Base-by-base conservation (phyloP, 805 yeast species). In the Zygosaccharomyces rouxii region DNA sequence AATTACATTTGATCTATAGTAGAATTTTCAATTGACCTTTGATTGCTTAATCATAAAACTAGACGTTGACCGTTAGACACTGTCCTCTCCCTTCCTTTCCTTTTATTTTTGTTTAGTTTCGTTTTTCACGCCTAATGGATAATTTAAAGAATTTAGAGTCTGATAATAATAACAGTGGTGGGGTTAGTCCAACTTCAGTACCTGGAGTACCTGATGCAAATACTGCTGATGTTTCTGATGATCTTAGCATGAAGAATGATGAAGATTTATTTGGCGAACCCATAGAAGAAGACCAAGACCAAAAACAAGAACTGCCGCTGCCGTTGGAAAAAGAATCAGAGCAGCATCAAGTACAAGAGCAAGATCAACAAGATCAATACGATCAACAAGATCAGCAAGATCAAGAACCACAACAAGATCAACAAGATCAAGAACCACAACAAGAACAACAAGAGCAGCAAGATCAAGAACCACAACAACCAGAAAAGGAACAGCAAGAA, bases 201-300 rank as follows among this genome's bases (percentile, higher is more conserved):
- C 73, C 70, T 43, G 77, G 71, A 46, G 77, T 68, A 16, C 73
- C 66, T 46, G 66, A 64, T 38, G 65, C 76, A 40, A 80, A 77
- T 50, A 67, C 73, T 38, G 79, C 21, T 3, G 37, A 33, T 33
- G 21, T 33, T 14, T 21, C 37, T 7, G 37, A 33, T 33, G 37
- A 33, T 14, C 21, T 33, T 9, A 33, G 19, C 19, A 33, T 33
- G 75, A 52, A 73, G 66, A 56, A 69, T 76, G 81, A 74, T 40
- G 68, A 72, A 47, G 75, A 71, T 54, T 68, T 69, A n/a, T 29
- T 16, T 29, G 44, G 35, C 5, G 59, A 59, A 11, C 61, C 55
- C 7, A 64, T 56, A 2, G 70, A 61, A 5, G 71, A 65, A 3
- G 69, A 60, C n/a, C 70, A 69, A 1, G 67, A 62, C 3, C 75